Percentiles rank a stretch among this genome's conserved stretches.
Evolutionary conservation across 768 basidiomycete species (phyloP).

Genomic region (Hericium coralloides): DNA sequence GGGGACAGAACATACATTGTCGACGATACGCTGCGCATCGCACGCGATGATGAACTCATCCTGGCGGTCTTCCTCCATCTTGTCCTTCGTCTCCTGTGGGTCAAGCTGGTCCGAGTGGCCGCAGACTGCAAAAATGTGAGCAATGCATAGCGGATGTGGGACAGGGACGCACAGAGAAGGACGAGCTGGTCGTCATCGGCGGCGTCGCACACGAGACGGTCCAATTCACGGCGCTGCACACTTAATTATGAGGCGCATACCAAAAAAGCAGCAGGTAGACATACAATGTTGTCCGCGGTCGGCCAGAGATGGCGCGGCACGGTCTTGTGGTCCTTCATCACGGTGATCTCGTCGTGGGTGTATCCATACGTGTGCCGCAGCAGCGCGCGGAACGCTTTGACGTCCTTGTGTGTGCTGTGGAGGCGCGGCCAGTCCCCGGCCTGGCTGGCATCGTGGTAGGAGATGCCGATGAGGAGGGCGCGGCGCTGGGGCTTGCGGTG

Average conservation of each 20-base stretch:
- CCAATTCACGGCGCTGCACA: slow-evolving; percentile 11
- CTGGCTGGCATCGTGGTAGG: neutral
- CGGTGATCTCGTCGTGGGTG: slow-evolving; percentile 6
- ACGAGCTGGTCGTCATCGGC: slow-evolving; percentile 16
- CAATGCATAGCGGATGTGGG: too few relatives aligned
- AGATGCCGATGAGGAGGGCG: slow-evolving; percentile 15
- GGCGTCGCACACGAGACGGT: slow-evolving; percentile 10
- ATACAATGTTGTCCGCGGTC: slow-evolving; percentile 12
- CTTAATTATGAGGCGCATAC: too few relatives aligned
- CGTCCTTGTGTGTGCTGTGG: slow-evolving; percentile 12
- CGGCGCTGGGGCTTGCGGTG: slow-evolving; percentile 1
- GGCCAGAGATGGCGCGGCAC: slow-evolving; percentile 2
- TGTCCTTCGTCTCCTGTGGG: neutral
- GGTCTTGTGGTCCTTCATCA: slow-evolving; percentile 8
- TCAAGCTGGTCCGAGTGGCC: slow-evolving; percentile 18
- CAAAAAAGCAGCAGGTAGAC: neutral
- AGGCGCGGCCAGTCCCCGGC: neutral
- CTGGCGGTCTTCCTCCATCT: slow-evolving; percentile 15
- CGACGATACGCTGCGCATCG: slow-evolving; percentile 13
- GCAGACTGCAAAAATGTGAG: slow-evolving; percentile 9
- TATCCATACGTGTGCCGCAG: slow-evolving; percentile 7
- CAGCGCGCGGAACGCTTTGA: slow-evolving; percentile 2
- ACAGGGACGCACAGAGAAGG: slow-evolving; percentile 18
- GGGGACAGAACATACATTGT: slow-evolving; percentile 12
- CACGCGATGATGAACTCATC: slow-evolving; percentile 15